phyloP scores from a whole-genome alignment of 169 alveolate species.

The Amoebophrya sp. region DNA sequence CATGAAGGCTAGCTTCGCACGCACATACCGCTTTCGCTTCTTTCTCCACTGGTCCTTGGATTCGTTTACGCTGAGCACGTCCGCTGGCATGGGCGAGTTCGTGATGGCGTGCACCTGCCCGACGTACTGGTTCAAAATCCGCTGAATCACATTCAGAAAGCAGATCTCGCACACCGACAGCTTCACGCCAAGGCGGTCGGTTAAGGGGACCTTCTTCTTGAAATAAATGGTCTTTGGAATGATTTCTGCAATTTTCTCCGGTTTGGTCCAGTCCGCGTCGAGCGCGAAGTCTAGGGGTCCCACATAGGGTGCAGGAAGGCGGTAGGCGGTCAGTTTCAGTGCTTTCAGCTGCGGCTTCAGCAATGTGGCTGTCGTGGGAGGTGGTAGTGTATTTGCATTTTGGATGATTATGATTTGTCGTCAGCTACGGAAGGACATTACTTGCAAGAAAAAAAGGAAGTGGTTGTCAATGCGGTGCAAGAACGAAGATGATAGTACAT shows the following conservation, averaged over 20 bases:
- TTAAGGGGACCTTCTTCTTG: neutral
- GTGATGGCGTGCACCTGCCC: neutral
- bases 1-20: conserved; percentile 11
- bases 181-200: neutral
- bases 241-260: neutral
- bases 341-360: neutral
- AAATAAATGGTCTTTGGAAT: neutral
- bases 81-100: neutral
- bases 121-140: neutral
- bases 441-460: too few species aligned
- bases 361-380: neutral
- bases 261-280: neutral
- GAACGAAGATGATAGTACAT: too few species aligned
- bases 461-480: too few species aligned
- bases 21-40: neutral
- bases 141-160: neutral
- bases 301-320: neutral
- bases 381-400: too few species aligned
- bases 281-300: conserved; percentile 8
- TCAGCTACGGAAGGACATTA: too few species aligned
- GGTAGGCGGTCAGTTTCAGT: neutral
- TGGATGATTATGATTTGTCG: too few species aligned
- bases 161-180: conserved; percentile 10
- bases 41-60: neutral
- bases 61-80: neutral